A percentile compares a stretch with the other conserved stretches of the same genome.
phyloP scores from a whole-genome alignment of 129 eudicot genomes.

The Helianthus tuberosus region DNA sequence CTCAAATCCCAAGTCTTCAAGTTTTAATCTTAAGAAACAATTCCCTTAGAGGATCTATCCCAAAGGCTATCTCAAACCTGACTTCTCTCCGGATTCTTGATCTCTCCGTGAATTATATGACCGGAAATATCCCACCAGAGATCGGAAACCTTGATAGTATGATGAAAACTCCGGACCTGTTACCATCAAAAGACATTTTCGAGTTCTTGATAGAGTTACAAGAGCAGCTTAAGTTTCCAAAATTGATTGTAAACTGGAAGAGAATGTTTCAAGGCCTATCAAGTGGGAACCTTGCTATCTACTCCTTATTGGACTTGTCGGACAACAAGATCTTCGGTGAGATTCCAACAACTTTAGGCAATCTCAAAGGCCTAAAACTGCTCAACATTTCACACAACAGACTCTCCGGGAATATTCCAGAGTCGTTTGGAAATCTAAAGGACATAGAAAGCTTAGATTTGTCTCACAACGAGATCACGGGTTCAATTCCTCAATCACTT shows the following conservation, averaged over 20 bases:
- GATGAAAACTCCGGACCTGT: conserved; percentile 36
- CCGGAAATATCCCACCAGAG: conserved; percentile 41
- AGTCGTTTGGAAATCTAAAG: conserved; percentile 43
- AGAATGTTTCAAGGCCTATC: conserved; percentile 53
- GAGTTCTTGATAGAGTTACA: conserved; percentile 40
- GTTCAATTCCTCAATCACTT: conserved; percentile 50
- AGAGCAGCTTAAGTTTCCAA: conserved; percentile 26
- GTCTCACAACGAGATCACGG: conserved; percentile 45
- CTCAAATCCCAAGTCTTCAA: conserved; percentile 43
- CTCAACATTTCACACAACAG: conserved; percentile 53
- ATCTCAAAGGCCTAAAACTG: conserved; percentile 49
- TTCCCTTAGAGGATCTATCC: conserved; percentile 47
- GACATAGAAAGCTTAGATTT: conserved; percentile 55
- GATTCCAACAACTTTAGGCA: conserved; percentile 49
- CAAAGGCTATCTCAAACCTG: conserved; percentile 38
- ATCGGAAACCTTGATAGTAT: conserved; percentile 45
- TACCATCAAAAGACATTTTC: conserved; percentile 32
- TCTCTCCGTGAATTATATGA: conserved; percentile 47
- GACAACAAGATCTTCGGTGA: conserved; percentile 45
- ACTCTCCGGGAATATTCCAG: conserved; percentile 48
- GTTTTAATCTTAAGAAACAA: conserved; percentile 55
- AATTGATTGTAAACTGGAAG: conserved; percentile 50
- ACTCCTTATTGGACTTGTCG: conserved; percentile 62
- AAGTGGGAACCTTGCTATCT: conserved; percentile 39
- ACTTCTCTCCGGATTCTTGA: conserved; percentile 57